Evolutionary conservation across 2,329 filamentous ascomycete species (phyloP), one percentile per base, ranked within the genome.

Genomic region (Diaporthe batatas): DNA sequence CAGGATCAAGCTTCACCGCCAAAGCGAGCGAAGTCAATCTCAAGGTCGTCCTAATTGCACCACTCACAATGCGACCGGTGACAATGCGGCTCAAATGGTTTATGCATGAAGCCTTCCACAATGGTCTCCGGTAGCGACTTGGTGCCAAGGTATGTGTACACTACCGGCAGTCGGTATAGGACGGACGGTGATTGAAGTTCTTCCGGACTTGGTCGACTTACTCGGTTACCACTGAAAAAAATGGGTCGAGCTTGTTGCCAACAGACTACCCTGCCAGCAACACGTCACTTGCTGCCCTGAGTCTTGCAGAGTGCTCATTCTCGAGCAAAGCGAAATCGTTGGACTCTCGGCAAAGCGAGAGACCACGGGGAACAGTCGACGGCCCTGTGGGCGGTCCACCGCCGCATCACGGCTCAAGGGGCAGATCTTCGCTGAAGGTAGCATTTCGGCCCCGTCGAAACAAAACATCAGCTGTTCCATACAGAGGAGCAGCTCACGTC

Each of bases 381-480:
- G 36, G 39, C 58, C 32, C 25, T 49, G 58, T 49, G 25, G n/a
- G 25, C 32, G 25, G 58, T 42, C 42, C 58, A 47, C 42, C 58
- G 39, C 58, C 58, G 29, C 39, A 47, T 29, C 42, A n/a, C 58
- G 58, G 58, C 21, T 12, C 16, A 6, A 34, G 58, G 25, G 18
- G 58, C 23, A 49, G 58, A 39, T 69, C 53, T 69, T 47, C 11
- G 21, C n/a, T 25, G 10, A 47, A 29, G 42, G 51, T 69, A 29
- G 36, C 51, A 34, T 55, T 29, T n/a, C 44, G 58, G 68, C 72
- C 68, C 58, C 67, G 59, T 70, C 42, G 59, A 72, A 73, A 73
- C 72, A 65, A 68, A 68, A 73, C 72, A 44, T 53, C 62, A 65
- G 51, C 32, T 58, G 68, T 73, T 71, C 68, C 72, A 67, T 58